Base-by-base conservation (phyloP, 2,329 filamentous ascomycete species). In the Rhinocladiella similis region DNA sequence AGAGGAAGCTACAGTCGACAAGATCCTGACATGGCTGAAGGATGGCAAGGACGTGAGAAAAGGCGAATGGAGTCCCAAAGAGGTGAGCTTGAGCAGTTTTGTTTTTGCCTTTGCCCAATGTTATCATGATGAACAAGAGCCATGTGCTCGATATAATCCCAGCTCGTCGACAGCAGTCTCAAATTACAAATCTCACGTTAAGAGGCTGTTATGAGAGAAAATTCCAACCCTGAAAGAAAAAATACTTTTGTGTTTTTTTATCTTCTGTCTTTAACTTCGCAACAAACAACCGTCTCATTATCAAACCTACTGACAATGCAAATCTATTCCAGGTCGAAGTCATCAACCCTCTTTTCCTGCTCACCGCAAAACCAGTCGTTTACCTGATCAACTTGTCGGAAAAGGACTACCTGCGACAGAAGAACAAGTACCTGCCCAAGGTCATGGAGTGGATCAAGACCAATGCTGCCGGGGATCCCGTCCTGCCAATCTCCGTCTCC, bases 351-450 rank as follows among this genome's bases (percentile, higher is more conserved):
- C 85, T 99, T 22, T 89, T 96, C 79, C 87, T 99, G 57, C 84
- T 99, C 58, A 91, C 91, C 36, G 94, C 95, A 64, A 99, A 99
- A 80, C 93, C 94, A 3, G 92, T 97, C 56, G 93, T 99, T 65
- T 97, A 91, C 79, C 83, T 99, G 42, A 90, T 97, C 79, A 99
- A 99, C 80, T 80, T 99, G 60, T 96, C 91, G 62, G 95, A 99
- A 80, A 92, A 86, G 76, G 94, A 99, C 76, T 99, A 92, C 75
- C 87, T 97, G 70, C 89, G 94, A 70, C 94, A 97, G 81, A 99
- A 97, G 88, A 99, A 99, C 85, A 99, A 99, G 86, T 86, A 99
- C 78, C 84, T 99, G 54, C 84, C 89, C 65, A 94, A 93, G 79
- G 87, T 97, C 66, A 90, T 89, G 59, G 89, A 94, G 72, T 99